These are phyloP conservation scores for Dothideomycetes sp. DNA, from an alignment of 2,329 filamentous ascomycete genomes.

Conservation along the genomic window DNA sequence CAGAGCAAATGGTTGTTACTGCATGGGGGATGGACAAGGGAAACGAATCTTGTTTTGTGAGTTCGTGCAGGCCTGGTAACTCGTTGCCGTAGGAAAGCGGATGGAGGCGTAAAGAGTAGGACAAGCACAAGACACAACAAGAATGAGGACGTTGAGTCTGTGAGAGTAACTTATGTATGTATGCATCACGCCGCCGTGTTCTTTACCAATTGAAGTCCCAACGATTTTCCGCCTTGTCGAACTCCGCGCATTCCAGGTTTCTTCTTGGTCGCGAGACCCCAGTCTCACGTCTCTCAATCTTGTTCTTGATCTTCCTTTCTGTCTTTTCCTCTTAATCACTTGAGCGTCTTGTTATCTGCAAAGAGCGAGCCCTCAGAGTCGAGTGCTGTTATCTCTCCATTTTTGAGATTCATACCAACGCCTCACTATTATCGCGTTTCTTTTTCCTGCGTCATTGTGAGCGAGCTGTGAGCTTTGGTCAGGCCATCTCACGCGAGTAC, in stretches of 20 bases:
- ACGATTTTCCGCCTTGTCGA: constrained; percentile 6
- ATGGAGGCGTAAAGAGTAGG: too few relatives aligned
- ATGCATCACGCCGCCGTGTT: constrained; percentile 11
- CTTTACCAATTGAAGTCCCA: too few relatives aligned
- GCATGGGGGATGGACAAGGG: too few relatives aligned
- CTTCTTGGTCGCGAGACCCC: background rate
- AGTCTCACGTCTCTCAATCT: constrained; percentile 2
- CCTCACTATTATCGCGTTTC: too few relatives aligned
- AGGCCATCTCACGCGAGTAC: constrained; percentile 8
- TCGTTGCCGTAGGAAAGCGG: too few relatives aligned
- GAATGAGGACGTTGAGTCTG: constrained; percentile 6
- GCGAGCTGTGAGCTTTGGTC: constrained; percentile 4
- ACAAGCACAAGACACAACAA: too few relatives aligned
- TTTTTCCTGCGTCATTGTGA: constrained; percentile 9
- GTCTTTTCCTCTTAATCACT: background rate
- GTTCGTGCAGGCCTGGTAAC: too few relatives aligned
- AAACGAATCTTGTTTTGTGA: too few relatives aligned
- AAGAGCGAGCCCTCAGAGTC: background rate
- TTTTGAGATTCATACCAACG: too few relatives aligned
- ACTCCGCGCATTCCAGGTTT: constrained; percentile 9
- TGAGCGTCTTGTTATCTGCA: constrained; percentile 1
- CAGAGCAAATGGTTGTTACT: too few relatives aligned
- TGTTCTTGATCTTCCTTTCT: background rate
- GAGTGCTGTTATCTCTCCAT: too few relatives aligned
- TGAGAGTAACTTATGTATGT: too few relatives aligned